Evolutionary conservation across 164 flowering plant genomes (phyloP).

Genomic region (Vitis rupestris): DNA sequence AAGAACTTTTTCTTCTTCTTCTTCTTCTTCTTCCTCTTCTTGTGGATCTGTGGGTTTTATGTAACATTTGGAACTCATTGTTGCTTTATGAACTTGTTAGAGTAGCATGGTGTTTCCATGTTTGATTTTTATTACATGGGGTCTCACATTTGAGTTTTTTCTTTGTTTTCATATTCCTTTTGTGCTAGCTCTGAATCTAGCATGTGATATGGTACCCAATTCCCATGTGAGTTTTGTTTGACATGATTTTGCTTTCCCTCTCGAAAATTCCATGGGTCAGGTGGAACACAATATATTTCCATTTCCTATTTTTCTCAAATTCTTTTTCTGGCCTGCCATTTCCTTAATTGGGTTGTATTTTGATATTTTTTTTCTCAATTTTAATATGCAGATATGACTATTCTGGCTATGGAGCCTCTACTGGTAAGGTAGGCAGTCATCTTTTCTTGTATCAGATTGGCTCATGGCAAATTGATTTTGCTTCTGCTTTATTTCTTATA

Average conservation of each 20-base stretch:
- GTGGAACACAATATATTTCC: too few relatives aligned
- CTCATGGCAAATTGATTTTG: neutral
- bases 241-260: neutral
- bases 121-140: neutral
- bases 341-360: slow-evolving; percentile 4
- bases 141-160: neutral
- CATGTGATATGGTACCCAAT: neutral
- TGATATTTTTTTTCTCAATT: slow-evolving; percentile 13
- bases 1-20: neutral
- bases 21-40: neutral
- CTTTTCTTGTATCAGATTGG: neutral
- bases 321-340: neutral
- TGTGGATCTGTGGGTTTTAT: too few relatives aligned
- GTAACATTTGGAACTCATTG: too few relatives aligned
- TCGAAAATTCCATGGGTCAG: too few relatives aligned
- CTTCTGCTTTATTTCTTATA: neutral
- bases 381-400: slow-evolving; percentile 81
- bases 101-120: neutral
- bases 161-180: neutral
- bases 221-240: neutral
- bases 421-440: slow-evolving; percentile 70
- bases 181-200: neutral
- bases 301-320: slow-evolving; percentile 5
- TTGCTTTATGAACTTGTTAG: neutral
- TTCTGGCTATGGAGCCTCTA: slow-evolving; percentile 96